These are phyloP conservation scores for Singerocomus rubriflavus DNA, from an alignment of 1,284 basidiomycete species.

Conservation along the genomic window DNA sequence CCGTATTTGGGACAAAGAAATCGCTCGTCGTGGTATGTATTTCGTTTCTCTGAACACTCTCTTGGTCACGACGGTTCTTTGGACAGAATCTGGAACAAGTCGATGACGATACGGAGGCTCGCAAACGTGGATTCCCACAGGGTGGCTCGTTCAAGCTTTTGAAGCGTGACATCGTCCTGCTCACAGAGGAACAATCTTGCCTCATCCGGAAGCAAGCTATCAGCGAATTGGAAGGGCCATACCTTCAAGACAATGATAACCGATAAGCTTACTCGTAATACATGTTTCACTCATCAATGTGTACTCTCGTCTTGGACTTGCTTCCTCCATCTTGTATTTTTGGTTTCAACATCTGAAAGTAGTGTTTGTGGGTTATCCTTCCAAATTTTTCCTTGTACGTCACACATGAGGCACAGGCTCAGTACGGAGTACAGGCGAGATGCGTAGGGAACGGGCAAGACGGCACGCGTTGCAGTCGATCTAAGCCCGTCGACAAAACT, in stretches of 20 bases:
- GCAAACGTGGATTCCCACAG: slow-evolving; percentile 59
- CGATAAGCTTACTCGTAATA: background rate
- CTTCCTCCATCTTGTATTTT: background rate
- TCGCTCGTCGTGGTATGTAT: slow-evolving; percentile 53
- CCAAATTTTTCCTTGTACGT: background rate
- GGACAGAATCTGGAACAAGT: slow-evolving; percentile 48
- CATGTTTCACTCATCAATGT: background rate
- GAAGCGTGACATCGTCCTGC: slow-evolving; percentile 59
- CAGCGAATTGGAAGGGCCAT: slow-evolving; percentile 1
- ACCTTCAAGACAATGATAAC: slow-evolving; percentile 3
- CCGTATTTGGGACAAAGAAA: slow-evolving; percentile 78
- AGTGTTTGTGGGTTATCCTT: background rate
- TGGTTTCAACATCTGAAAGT: background rate
- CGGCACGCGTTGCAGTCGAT: background rate
- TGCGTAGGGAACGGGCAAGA: background rate
- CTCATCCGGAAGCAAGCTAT: slow-evolving; percentile 4
- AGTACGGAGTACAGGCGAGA: background rate
- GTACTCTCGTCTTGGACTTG: background rate
- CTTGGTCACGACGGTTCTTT: background rate
- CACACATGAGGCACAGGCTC: background rate
- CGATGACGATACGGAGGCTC: slow-evolving; percentile 50
- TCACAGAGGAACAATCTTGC: slow-evolving; percentile 42
- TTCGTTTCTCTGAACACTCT: slow-evolving; percentile 21
- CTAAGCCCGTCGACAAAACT: slow-evolving; percentile 19
- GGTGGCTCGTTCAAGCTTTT: slow-evolving; percentile 60